Percentiles rank a stretch among this genome's conserved stretches.
Conservation (phyloP, 2,329 filamentous ascomycete genomes). For the Aspergillus fischeri region DNA sequence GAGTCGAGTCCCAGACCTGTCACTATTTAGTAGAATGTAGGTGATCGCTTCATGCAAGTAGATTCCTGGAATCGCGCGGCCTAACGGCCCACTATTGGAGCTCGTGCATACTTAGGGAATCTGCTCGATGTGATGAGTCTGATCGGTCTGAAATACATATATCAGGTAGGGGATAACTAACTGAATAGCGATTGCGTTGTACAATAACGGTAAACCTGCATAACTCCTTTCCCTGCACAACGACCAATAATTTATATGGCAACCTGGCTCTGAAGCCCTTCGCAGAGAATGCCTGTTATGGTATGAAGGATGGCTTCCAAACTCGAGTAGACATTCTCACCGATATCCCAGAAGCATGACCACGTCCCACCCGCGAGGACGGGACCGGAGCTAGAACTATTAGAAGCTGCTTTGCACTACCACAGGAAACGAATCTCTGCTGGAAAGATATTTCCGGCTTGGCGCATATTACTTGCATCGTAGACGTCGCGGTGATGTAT, state of each 20-base stretch:
- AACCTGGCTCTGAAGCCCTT: neutral
- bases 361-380: neutral
- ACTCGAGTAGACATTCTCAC: neutral
- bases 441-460: constrained; percentile 2
- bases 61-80: constrained; percentile 6
- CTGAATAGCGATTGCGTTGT: neutral
- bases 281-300: neutral
- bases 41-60: constrained; percentile 6
- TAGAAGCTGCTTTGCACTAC: neutral
- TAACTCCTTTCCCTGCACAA: neutral
- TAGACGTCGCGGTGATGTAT: constrained; percentile 1
- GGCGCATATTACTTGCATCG: neutral
- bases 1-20: neutral
- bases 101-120: neutral
- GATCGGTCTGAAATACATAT: neutral
- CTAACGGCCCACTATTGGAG: neutral
- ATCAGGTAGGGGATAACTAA: neutral
- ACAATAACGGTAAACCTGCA: neutral
- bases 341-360: neutral
- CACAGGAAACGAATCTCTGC: neutral
- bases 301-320: neutral
- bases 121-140: neutral
- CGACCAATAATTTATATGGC: too few species aligned
- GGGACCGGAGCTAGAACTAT: neutral
- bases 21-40: neutral